phyloP scores from a whole-genome alignment of 148 eudicot genomes.

The Amaranthus cruentus region DNA sequence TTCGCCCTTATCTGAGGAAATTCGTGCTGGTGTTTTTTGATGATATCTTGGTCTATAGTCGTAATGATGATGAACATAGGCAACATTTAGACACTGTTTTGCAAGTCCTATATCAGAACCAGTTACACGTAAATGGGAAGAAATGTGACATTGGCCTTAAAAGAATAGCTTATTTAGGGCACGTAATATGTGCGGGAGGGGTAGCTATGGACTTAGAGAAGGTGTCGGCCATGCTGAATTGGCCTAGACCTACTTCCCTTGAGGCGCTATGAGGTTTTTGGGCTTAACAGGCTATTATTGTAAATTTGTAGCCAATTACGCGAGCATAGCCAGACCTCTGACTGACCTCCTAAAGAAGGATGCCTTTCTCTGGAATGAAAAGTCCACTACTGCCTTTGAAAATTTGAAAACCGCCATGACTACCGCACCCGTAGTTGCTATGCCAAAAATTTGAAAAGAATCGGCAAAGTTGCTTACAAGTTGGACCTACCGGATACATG shows the following conservation, averaged over 20 bases:
- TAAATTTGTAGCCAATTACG: background rate
- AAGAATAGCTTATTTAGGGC: background rate
- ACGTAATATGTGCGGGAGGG: background rate
- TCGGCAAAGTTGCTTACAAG: background rate
- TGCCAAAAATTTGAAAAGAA: background rate
- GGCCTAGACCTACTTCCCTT: background rate
- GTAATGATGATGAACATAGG: background rate
- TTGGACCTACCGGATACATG: background rate
- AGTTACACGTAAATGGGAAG: background rate
- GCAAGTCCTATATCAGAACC: background rate
- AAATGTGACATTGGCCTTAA: background rate
- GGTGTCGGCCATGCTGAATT: background rate
- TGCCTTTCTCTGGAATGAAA: background rate
- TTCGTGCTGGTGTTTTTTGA: background rate
- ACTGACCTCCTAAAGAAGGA: background rate
- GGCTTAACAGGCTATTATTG: constrained; percentile 6
- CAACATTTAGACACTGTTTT: background rate
- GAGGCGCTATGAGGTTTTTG: background rate
- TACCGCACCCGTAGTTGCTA: background rate
- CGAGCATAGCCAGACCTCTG: background rate
- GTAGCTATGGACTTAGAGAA: background rate
- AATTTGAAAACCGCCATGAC: background rate
- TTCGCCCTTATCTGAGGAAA: background rate
- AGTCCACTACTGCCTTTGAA: background rate
- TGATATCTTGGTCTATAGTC: background rate